Evolutionary conservation across 1,284 basidiomycete species (phyloP).

Genomic region (Moesziomyces sp.): DNA sequence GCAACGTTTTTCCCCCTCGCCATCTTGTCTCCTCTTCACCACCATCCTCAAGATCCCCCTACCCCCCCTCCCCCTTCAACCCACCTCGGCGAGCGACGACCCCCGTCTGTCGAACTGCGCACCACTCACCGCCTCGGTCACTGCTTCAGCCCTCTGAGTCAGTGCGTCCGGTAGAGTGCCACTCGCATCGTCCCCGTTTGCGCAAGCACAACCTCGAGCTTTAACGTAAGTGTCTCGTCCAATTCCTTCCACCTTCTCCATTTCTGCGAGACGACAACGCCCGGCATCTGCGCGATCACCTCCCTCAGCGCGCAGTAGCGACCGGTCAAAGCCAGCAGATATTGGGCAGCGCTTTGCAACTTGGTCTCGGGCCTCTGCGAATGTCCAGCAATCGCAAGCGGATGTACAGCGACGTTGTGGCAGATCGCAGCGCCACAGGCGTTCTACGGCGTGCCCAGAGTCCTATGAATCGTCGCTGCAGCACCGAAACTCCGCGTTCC

Average conservation of each 20-base stretch:
- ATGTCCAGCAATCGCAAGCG: no score
- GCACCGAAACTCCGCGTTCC: not conserved
- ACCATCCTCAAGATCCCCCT: constrained; percentile 37
- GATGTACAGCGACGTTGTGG: no score
- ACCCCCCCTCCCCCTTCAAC: constrained; percentile 4
- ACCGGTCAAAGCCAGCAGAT: no score
- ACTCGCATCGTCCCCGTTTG: constrained; percentile 4
- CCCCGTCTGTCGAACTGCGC: constrained; percentile 22
- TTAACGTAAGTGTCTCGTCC: constrained; percentile 19
- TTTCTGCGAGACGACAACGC: not conserved
- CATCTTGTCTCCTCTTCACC: constrained; percentile 24
- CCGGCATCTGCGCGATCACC: no score
- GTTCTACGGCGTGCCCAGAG: no score
- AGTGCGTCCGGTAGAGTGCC: constrained; percentile 22
- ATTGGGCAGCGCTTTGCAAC: no score
- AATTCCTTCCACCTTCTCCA: not conserved
- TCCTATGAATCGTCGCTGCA: not conserved
- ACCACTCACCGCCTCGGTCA: constrained; percentile 14
- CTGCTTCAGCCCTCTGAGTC: constrained; percentile 25
- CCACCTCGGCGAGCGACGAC: constrained; percentile 24
- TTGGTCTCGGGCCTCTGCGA: no score
- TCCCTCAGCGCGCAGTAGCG: no score
- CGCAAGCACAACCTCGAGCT: constrained; percentile 13
- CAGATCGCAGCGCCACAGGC: no score
- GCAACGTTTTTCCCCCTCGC: constrained; percentile 4